Evolutionary conservation across 2,329 filamentous ascomycete genomes (phyloP), one percentile per base, ranked within the genome.

Genomic region (Penicillium sp.): DNA sequence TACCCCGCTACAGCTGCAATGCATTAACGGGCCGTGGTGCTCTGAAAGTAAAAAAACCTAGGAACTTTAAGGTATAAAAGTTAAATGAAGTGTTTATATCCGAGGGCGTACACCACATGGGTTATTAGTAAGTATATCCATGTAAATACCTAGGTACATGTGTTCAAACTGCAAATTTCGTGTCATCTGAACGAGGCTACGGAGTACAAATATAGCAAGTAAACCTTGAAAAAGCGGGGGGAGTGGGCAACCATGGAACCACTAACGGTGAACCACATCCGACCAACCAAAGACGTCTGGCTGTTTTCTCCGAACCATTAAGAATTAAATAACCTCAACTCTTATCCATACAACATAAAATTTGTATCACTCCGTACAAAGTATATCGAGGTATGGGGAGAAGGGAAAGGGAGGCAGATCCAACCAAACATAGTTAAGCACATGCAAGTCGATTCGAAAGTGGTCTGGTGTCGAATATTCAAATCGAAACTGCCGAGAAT

Each of bases 1-100:
- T 57, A 49, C 39, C 13, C 12, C 27, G 23, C 41, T 38, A 44
- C 17, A 48, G 15, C 51, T 49, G 43, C 51, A 54, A 54, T 54
- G 51, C 43, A 54, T 9, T 23, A 13, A 19, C 51, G 41, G 51
- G 42, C 33, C 33, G 51, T 54, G 21, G 7, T 25, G 44, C 15
- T 43, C 27, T 33, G 19, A 39, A 27, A 10, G 23, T 25, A 25
- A 48, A 35, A 48, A 21, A 35, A 13, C 10, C 10, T 4, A 15
- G 13, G 13, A 23, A 15, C 0, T 23, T 17, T 21, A 35, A 35
- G 15, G 6, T 23, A 48, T 33, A 17, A 23, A 47, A 21, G 43
- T 4, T 33, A 31, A 45, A 15, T 23, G 13, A 8, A 25, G 9
- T n/a, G 42, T 12, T 31, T 31, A 31, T 31, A 31, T 13, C 21